Evolutionary conservation across 2,329 filamentous ascomycete species (phyloP).

Genomic region (Fusarium tanahbumbuense): DNA sequence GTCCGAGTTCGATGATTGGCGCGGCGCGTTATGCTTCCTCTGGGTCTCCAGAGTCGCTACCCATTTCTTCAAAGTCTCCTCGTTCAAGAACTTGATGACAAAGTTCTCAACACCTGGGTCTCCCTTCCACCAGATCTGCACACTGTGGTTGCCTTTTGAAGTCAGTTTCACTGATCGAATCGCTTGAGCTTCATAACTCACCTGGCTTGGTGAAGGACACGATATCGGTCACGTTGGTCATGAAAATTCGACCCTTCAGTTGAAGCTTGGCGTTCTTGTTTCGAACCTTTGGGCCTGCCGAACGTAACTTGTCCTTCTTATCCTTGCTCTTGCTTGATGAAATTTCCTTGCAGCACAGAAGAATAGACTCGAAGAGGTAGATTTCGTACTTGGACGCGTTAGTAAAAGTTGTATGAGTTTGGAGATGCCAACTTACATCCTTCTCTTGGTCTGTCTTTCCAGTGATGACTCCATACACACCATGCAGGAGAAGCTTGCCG

Average conservation of each 20-base stretch:
- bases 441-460: slow-evolving; percentile 90
- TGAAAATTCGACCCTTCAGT: slow-evolving; percentile 97
- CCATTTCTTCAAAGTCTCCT: slow-evolving; percentile 96
- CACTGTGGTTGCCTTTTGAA: slow-evolving; percentile 82
- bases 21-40: slow-evolving; percentile 69
- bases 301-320: slow-evolving; percentile 74
- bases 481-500: slow-evolving; percentile 86
- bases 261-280: slow-evolving; percentile 85
- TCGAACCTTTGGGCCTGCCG: slow-evolving; percentile 65
- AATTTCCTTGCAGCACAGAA: slow-evolving; percentile 96
- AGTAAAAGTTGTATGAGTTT: slow-evolving; percentile 46
- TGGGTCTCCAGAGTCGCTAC: slow-evolving; percentile 81
- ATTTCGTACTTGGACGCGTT: slow-evolving; percentile 82
- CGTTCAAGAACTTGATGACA: slow-evolving; percentile 90
- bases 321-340: slow-evolving; percentile 86
- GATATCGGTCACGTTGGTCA: slow-evolving; percentile 98
- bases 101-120: slow-evolving; percentile 97
- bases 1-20: slow-evolving; percentile 61
- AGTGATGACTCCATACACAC: slow-evolving; percentile 91
- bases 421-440: slow-evolving; percentile 71
- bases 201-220: slow-evolving; percentile 87
- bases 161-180: slow-evolving; percentile 44
- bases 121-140: slow-evolving; percentile 99
- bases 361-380: slow-evolving; percentile 94
- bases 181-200: slow-evolving; percentile 56